Base-by-base conservation (phyloP, 2,329 filamentous ascomycete species). In the Cadophora sp. region DNA sequence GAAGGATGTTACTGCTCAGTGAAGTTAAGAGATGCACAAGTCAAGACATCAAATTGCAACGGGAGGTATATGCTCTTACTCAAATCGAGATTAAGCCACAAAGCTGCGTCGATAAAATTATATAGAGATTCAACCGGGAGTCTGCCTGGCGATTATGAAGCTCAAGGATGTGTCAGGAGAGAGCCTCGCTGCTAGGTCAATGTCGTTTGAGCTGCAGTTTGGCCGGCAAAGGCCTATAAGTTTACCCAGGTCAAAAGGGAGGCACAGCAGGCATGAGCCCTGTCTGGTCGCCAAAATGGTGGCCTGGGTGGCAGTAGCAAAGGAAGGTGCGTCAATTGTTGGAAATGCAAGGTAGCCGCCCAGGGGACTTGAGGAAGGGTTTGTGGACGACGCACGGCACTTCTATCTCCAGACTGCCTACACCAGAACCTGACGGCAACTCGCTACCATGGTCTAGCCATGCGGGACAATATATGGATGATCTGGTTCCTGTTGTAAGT, bases 261-360 rank as follows among this genome's bases (percentile, higher is more conserved):
- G 71, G 72, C 70, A 71, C 68, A 71, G 73, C 65, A 67, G 59
- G 39, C 56, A 67, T 70, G 68, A 69, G 70, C 67, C 71, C 59
- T 64, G 36, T 43, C 11, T 43, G 72, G 53, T 66, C 48, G 47
- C 47, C 11, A 24, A 66, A 65, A 53, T 22, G 71, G 53, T 66
- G 48, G 47, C 47, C 50, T 58, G 63, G 69, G 71, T 69, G 68
- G 67, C 68, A 73, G 71, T 69, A 66, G 68, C n/a, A 33, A 66
- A 65, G 59, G 47, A 47, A 58, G 62, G 62, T 64, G 51, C 51
- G 62, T 41, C 62, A 58, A 58, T 43, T 59, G 51, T 62, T 58
- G 62, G 60, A 58, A 55, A 58, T 62, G 59, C 60, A 65, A 65
- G 53, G 55, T 65, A 65, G 62, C 55, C 55, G 62, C 62, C 62